Conservation (phyloP, 31 red algal species). For the Endocladia muricata region DNA sequence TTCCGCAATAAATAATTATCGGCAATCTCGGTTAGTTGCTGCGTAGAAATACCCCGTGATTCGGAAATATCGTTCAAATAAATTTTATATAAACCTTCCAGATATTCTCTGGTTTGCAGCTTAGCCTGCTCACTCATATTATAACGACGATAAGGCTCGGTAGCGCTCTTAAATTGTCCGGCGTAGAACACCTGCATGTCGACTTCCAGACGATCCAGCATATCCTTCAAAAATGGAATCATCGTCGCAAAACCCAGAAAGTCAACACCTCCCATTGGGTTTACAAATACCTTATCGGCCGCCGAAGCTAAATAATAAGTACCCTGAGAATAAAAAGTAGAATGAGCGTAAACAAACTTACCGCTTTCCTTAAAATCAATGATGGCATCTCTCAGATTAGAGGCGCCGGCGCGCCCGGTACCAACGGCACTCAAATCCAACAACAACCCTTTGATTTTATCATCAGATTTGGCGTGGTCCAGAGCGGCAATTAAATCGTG, state of each 20-base stretch:
- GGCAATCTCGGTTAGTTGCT: background rate
- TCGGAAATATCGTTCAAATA: background rate
- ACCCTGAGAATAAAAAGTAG: background rate
- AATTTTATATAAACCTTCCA: background rate
- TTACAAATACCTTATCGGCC: background rate
- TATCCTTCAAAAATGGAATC: constrained; percentile 3
- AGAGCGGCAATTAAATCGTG: background rate
- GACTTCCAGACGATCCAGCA: background rate
- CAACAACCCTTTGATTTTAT: background rate
- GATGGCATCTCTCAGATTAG: background rate
- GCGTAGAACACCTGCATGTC: constrained; percentile 12
- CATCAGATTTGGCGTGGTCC: background rate
- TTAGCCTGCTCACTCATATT: constrained; percentile 1
- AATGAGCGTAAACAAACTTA: background rate
- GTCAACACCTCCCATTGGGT: constrained; percentile 1
- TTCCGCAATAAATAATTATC: background rate
- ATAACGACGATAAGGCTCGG: background rate
- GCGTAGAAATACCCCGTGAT: background rate
- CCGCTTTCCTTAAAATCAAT: background rate
- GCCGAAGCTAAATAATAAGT: background rate
- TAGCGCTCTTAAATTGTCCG: background rate
- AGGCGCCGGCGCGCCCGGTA: background rate
- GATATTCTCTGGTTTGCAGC: constrained; percentile 2
- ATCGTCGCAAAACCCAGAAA: background rate
- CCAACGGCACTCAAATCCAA: background rate